These are phyloP conservation scores for Gymnopilus junonius DNA, from an alignment of 768 basidiomycete species.

Conservation along the genomic window DNA sequence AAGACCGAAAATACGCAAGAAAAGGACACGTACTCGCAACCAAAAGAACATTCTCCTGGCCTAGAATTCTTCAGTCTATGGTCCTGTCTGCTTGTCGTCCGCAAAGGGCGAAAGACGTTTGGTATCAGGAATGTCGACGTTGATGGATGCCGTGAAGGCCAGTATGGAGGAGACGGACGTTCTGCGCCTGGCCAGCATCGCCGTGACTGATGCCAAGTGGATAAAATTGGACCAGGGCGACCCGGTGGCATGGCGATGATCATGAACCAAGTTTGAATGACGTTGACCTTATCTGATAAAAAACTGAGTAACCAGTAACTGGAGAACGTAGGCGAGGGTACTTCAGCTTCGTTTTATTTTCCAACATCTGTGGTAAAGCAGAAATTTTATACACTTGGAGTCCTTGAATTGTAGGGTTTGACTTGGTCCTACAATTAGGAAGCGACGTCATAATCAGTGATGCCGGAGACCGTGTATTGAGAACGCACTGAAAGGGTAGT, in stretches of 20 bases:
- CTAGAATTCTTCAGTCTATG: not conserved
- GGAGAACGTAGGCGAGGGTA: no score
- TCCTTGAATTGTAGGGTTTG: no score
- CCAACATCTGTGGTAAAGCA: no score
- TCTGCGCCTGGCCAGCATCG: not conserved
- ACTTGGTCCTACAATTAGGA: no score
- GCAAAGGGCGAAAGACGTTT: not conserved
- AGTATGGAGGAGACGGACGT: not conserved
- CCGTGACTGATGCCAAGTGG: not conserved
- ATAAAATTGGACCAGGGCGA: not conserved
- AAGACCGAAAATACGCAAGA: not conserved
- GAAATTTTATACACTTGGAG: no score
- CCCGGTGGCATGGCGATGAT: not conserved
- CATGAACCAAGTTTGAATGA: not conserved
- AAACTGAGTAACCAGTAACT: not conserved
- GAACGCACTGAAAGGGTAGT: no score
- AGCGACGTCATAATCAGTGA: no score
- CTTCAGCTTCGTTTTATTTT: no score
- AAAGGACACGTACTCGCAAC: slow-evolving; percentile 3
- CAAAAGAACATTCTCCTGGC: slow-evolving; percentile 6
- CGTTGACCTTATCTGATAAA: not conserved
- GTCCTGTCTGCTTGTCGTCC: not conserved
- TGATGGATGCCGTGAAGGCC: not conserved
- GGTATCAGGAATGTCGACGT: not conserved
- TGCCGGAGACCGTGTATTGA: no score